Evolutionary conservation across 2,329 filamentous ascomycete species (phyloP), one percentile per base, ranked within the genome.

Genomic region (Sclerotinia borealis): DNA sequence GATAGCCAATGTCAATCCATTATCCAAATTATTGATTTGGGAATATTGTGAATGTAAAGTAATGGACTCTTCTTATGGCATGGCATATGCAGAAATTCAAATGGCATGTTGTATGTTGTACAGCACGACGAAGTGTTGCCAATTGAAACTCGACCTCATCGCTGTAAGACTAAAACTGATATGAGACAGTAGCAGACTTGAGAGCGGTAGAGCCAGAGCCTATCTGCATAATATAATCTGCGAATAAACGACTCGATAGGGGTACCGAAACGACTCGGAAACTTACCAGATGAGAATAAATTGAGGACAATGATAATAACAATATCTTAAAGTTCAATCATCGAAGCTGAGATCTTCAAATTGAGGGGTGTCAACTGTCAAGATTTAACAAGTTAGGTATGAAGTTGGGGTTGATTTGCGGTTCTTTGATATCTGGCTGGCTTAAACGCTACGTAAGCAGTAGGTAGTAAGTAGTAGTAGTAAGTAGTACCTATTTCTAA

Each of bases 251-350:
- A 45, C 39, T 58, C 54, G 39, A 58, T 52, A 55, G 29, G 48
- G 27, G 48, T 10, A 45, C 17, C 19, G 10, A 9, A 31, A 37
- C 15, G n/a, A 45, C 9, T 17, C 13, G 39, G 29, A 31, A n/a
- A 55, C 59, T 36, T 61, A 61, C 59, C 29, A 55, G 15, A n/a
- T 55, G 49, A 37, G 47, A 47, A 17, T 8, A 29, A 19, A 15
- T 55, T 25, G 8, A 43, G 11, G 34, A 54, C 7, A 41, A 36
- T 25, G 8, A 34, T 25, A 36, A 17, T 19, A 41, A 13, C 9
- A n/a, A 27, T 50, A 19, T 27, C 15, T 52, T 56, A 58, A 51
- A 65, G 63, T 54, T 60, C 66, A 65, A 69, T 62, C 69, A 71
- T 71, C 51, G 67, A 67, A 66, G 67, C 63, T 34, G 54, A 25